Base-by-base conservation (phyloP, 179 eudicot genomes). In the Dionaea muscipula region DNA sequence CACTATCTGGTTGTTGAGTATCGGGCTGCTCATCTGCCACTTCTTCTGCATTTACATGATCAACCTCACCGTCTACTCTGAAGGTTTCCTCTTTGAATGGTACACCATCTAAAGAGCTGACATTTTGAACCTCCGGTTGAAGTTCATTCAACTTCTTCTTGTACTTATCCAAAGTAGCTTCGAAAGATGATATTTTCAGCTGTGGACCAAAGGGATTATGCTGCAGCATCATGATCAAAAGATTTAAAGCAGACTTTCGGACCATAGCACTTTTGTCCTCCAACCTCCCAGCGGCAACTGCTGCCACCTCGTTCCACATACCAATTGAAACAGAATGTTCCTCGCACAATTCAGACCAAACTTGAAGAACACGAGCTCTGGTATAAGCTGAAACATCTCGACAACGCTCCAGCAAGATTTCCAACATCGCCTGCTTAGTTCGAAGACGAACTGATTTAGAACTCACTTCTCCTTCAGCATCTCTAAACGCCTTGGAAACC, bases 141-240 rank as follows among this genome's bases (percentile, higher is more conserved):
- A 90, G 81, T 58, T 80, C 85, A 52, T 65, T 77, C 63, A 90
- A 71, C 72, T 81, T 90, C 71, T 76, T 83, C 67, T 62, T 81
- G 69, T 86, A 90, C 64, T 81, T 77, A 53, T 86, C 86, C 50
- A 90, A 53, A 18, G 97, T 86, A 59, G 90, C 90, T 69, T 86
- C 87, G 65, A 90, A 90, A 55, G 97, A 83, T 37, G 85, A 66
- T 59, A 70, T 65, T 41, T 86, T 84, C 60, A 90, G 94, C 72
- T 86, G 97, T 51, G 97, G 97, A 45, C 97, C 97, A 59, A 90
- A 90, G 23, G 97, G 97, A 53, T 90, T 90, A 68, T 90, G 97
- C 66, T 86, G 95, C 73, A 90, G 65, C 97, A 90, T 90, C 71
- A 79, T 72, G 49, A 90, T 90, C 23, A 90, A 82, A 51, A 90